A percentile compares a stretch with the other conserved stretches of the same genome.
Evolutionary conservation across 371 early-diverging fungal genomes (phyloP).

Genomic region (Mucor indicus): DNA sequence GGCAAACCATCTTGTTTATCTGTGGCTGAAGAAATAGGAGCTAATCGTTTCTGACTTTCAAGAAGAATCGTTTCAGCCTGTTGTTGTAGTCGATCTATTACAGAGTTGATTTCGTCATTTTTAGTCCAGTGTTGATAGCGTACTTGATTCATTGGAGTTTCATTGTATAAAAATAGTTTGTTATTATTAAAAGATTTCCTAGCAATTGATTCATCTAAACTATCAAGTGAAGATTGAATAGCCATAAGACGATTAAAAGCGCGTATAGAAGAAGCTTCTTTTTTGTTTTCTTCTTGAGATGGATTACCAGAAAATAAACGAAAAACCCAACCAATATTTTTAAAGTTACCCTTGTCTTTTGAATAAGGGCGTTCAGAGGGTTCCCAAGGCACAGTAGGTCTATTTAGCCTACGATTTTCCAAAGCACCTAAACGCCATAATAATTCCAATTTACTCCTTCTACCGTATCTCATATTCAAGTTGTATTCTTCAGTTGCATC

Average conservation of each 20-base stretch:
- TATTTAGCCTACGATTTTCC: slow-evolving; percentile 52
- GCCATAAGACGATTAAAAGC: slow-evolving; percentile 66
- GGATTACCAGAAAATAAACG: slow-evolving; percentile 65
- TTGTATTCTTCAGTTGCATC: slow-evolving; percentile 63
- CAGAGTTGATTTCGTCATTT: slow-evolving; percentile 30
- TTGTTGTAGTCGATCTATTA: slow-evolving; percentile 39
- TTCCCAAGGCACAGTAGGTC: slow-evolving; percentile 66
- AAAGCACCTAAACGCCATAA: slow-evolving; percentile 65
- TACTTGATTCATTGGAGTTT: slow-evolving; percentile 45
- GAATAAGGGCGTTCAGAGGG: slow-evolving; percentile 48
- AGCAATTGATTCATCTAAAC: slow-evolving; percentile 63
- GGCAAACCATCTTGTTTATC: slow-evolving; percentile 12
- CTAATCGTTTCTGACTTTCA: slow-evolving; percentile 18
- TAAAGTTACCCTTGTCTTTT: slow-evolving; percentile 58
- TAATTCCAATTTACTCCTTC: slow-evolving; percentile 69
- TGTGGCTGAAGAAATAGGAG: slow-evolving; percentile 19
- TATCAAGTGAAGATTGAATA: slow-evolving; percentile 63
- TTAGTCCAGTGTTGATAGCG: slow-evolving; percentile 62
- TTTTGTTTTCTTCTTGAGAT: slow-evolving; percentile 65
- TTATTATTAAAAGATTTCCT: slow-evolving; percentile 55
- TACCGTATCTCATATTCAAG: slow-evolving; percentile 68
- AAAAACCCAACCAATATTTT: slow-evolving; percentile 69
- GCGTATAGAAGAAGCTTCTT: slow-evolving; percentile 61
- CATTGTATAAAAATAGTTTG: slow-evolving; percentile 57
- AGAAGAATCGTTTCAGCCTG: slow-evolving; percentile 43